Evolutionary conservation across 306 rosid genomes (phyloP).

Genomic region (Bauhinia variegata): DNA sequence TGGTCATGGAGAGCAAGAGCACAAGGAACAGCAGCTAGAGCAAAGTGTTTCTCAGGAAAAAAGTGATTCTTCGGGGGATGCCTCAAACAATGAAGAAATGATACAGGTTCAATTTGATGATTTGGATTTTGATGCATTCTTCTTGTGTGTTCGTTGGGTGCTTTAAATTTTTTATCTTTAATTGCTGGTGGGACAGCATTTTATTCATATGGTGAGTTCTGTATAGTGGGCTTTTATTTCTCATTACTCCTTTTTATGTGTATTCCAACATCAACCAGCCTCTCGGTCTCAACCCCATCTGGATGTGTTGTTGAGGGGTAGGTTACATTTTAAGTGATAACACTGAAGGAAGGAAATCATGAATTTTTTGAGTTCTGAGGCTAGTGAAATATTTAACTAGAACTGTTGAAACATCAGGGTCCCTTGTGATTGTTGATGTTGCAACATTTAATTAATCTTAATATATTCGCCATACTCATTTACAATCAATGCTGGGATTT

Average conservation of each 20-base stretch:
- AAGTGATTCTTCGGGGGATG: slow-evolving; percentile 30
- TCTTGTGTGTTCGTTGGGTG: background rate
- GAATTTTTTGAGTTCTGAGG: background rate
- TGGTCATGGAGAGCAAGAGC: background rate
- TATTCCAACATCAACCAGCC: too few species aligned
- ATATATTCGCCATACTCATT: background rate
- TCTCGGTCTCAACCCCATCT: background rate
- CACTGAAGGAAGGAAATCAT: background rate
- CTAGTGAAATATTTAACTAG: background rate
- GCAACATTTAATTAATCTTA: background rate
- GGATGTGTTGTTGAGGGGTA: background rate
- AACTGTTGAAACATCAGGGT: background rate
- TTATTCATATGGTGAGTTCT: too few species aligned
- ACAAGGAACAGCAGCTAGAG: background rate
- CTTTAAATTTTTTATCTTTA: background rate
- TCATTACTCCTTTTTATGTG: too few species aligned
- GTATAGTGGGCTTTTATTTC: too few species aligned
- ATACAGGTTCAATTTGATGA: slow-evolving; percentile 26
- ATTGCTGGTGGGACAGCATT: too few species aligned
- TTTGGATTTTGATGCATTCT: slow-evolving; percentile 19
- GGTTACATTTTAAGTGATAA: background rate
- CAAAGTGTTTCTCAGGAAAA: slow-evolving; percentile 12
- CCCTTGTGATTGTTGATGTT: background rate
- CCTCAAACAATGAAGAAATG: slow-evolving; percentile 34
- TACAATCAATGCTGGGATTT: background rate